Base-by-base conservation (phyloP, 2,329 filamentous ascomycete genomes). In the Sporothrix brasiliensis region DNA sequence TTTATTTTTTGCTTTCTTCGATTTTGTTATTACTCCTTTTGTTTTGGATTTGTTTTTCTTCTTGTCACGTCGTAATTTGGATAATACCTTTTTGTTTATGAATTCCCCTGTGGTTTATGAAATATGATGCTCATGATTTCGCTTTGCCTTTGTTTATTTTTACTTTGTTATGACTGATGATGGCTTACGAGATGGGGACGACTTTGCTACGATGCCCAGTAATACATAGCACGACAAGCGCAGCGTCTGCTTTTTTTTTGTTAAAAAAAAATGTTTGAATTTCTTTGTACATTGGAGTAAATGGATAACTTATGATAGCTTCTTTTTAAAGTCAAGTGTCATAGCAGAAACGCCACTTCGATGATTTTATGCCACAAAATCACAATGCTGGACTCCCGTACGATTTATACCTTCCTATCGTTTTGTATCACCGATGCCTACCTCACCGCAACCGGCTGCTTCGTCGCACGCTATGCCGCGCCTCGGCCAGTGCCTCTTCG, bases 401-500 rank as follows among this genome's bases (percentile, higher is more conserved):
- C 21, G 10, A 2, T 39, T 7, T 44, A 21, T 61, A 16, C n/a
- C 9, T 41, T 39, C 30, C 30, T 11, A n/a, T 58, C 30, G 27
- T 21, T 4, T 58, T 16, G 52, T 16, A 30, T 30, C 24, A 4
- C 41, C 27, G 16, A 10, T 9, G 19, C 34, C 27, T 34, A 27
- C 13, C 3, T 70, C 44, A 67, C 30, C 68, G 39, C 41, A 70
- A 16, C 27, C 69, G 69, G 21, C 69, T 71, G 50, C 69, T 71
- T 5, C 69, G 41, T 21, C 69, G 69, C 13, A 68, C 69, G 34
- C 27, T 24, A 1, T 16, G 66, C 24, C 47, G 68, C 7, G 27
- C 47, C 30, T 50, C 56, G 27, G 60, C 49, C n/a, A 63, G 47
- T 10, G 68, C 58, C 58, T 49, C 30, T 53, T 69, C 56, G 27